Evolutionary conservation across 148 eudicot genomes (phyloP).

Genomic region (Silene uniflora): DNA sequence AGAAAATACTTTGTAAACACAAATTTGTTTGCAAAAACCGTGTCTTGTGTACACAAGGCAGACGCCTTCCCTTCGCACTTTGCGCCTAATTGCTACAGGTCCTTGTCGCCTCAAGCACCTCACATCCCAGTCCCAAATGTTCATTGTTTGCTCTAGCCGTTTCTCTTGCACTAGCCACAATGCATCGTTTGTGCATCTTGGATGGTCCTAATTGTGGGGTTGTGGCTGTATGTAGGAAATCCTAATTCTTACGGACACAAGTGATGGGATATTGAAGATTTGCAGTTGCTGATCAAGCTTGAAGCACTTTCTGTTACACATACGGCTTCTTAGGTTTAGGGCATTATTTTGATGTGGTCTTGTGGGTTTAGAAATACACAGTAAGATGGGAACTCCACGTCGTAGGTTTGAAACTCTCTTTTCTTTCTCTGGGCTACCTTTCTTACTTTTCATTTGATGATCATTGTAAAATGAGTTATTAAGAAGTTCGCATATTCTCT

Average conservation of each 20-base stretch:
- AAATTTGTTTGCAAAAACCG: too few relatives aligned
- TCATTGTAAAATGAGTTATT: neutral
- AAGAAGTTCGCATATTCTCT: neutral
- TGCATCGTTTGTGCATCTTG: neutral
- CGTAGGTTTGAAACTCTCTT: conserved; percentile 28
- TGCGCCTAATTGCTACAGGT: too few relatives aligned
- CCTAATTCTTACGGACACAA: neutral
- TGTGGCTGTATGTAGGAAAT: conserved; percentile 16
- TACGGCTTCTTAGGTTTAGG: neutral
- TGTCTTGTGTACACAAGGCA: too few relatives aligned
- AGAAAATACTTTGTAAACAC: too few relatives aligned
- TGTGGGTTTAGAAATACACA: conserved; percentile 9
- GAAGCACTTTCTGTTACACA: conserved; percentile 15
- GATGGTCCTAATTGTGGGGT: neutral
- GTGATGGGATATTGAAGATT: neutral
- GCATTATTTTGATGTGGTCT: neutral
- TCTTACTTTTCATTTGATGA: neutral
- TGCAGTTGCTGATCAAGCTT: conserved; percentile 8
- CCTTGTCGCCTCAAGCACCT: neutral
- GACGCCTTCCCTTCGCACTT: too few relatives aligned
- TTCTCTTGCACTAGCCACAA: neutral
- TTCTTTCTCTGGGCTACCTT: neutral
- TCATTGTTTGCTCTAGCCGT: neutral
- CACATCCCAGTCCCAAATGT: neutral
- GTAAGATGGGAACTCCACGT: conserved; percentile 30